Evolutionary conservation across 2,329 filamentous ascomycete species (phyloP).

Genomic region (Botrytis porri): DNA sequence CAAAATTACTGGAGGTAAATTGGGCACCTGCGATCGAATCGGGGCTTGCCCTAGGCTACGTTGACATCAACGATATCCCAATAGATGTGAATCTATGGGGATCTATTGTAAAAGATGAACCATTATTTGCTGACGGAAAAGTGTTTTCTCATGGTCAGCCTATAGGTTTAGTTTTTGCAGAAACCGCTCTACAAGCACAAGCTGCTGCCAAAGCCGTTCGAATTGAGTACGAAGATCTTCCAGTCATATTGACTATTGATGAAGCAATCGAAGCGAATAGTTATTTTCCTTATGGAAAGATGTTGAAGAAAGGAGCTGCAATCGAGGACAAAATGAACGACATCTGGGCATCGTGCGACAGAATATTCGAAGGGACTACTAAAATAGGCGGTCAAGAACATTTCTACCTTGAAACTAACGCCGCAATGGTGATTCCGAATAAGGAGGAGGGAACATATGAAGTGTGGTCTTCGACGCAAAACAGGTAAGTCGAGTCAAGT

Average conservation of each 20-base stretch:
- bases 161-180: slow-evolving; percentile 84
- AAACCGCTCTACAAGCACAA: slow-evolving; percentile 71
- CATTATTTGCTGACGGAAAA: slow-evolving; percentile 86
- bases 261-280: slow-evolving; percentile 87
- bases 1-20: slow-evolving; percentile 76
- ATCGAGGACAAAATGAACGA: slow-evolving; percentile 54
- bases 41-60: slow-evolving; percentile 73
- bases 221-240: slow-evolving; percentile 85
- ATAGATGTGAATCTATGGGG: slow-evolving; percentile 85
- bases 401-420: slow-evolving; percentile 93
- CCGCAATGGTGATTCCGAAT: slow-evolving; percentile 79
- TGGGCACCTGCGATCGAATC: slow-evolving; percentile 60
- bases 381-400: slow-evolving; percentile 95
- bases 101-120: slow-evolving; percentile 66
- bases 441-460: slow-evolving; percentile 91
- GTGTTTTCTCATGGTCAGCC: slow-evolving; percentile 88
- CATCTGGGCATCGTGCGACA: slow-evolving; percentile 31
- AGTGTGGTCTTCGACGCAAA: slow-evolving; percentile 87
- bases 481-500: slow-evolving; percentile 49
- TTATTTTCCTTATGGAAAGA: slow-evolving; percentile 76
- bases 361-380: slow-evolving; percentile 65
- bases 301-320: slow-evolving; percentile 77
- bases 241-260: slow-evolving; percentile 85
- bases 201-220: slow-evolving; percentile 78
- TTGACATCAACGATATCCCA: slow-evolving; percentile 77